Evolutionary conservation across 2,329 filamentous ascomycete genomes (phyloP), one percentile per base, ranked within the genome.

Genomic region (Sphaerulina populicola): DNA sequence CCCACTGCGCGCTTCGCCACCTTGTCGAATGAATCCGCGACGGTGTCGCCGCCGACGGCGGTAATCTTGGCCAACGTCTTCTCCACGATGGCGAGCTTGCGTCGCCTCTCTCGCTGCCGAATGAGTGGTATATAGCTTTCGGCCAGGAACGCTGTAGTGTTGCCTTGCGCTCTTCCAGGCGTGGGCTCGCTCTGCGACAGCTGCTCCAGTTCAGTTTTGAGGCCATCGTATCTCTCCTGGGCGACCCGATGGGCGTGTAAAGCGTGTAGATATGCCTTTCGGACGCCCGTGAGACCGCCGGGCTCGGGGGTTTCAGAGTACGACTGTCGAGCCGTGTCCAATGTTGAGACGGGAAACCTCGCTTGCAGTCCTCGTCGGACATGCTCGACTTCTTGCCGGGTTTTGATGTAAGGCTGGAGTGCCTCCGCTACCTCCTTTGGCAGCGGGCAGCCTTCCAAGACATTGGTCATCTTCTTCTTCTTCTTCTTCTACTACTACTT

Each of bases 261-360:
- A 10, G 65, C 64, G 44, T 58, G 53, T 38, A 59, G 52, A 51
- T 66, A 67, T 8, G 65, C 64, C 52, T 57, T 60, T 6, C 62
- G 60, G 4, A 65, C 63, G 4, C 64, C 63, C 9, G 43, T 56
- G 4, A 66, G 44, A 1, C 54, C 43, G 21, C 59, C 41, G 4
- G 55, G 51, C 18, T 60, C 50, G 10, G 54, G 43, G 9, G 41
- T 30, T 7, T 49, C 39, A 40, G 38, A 4, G 33, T 47, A 15
- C 15, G 44, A 7, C 30, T 54, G 27, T 38, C 37, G 37, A 41
- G 53, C 23, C 8, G 48, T 21, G 33, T 54, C 54, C 8, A 54
- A 44, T 7, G 53, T 21, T 18, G 56, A 59, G 9, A 57, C 45
- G 12, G 60, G 55, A 12, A 66, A 54, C 42, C 58, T 56, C 18